Evolutionary conservation across 129 eudicot genomes (phyloP), one percentile per base, ranked within the genome.

Genomic region (Pittosporum tobira): DNA sequence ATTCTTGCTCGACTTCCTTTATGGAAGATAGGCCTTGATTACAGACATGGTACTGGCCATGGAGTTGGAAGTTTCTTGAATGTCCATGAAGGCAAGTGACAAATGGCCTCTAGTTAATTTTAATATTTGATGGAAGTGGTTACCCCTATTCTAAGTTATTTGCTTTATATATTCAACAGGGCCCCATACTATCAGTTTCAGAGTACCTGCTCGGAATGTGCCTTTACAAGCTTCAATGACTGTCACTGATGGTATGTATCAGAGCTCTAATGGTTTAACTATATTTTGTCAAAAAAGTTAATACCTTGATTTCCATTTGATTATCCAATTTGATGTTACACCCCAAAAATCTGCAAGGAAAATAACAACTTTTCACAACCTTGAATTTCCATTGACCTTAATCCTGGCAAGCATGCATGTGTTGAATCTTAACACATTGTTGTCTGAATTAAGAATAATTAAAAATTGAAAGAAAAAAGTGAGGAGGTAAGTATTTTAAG

Each of bases 31-130:
- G 99, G 99, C 24, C 99, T 93, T 77, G 99, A 93, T 75, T 93
- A 93, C 65, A 85, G 99, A 76, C 99, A 93, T 61, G 99, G 99
- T 62, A 93, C 99, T 67, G 99, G 99, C 63, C 99, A 93, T 43
- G 99, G 99, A 43, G 80, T 93, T 37, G 99, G 99, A 45, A 76
- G 89, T 60, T 93, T 73, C 88, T 74, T 93, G 64, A 80, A 87
- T 65, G 99, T 93, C 62, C 99, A 93, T 59, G 99, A 93, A 84
- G 99, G 99, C 66, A 70, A 73, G 82, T 67, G 36, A 23, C 47
- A 24, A 48, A n/a, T 48, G n/a, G 44, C 21, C 31, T 16, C 59
- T 21, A 57, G 30, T 10, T 29, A 37, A 67, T 7, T 45, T 18
- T 19, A 19, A 44, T 48, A 28, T 60, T 34, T 36, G 47, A 57